These are phyloP conservation scores for Euphorbia schlechtendalii DNA, from an alignment of 441 rosid species.

Conservation along the genomic window DNA sequence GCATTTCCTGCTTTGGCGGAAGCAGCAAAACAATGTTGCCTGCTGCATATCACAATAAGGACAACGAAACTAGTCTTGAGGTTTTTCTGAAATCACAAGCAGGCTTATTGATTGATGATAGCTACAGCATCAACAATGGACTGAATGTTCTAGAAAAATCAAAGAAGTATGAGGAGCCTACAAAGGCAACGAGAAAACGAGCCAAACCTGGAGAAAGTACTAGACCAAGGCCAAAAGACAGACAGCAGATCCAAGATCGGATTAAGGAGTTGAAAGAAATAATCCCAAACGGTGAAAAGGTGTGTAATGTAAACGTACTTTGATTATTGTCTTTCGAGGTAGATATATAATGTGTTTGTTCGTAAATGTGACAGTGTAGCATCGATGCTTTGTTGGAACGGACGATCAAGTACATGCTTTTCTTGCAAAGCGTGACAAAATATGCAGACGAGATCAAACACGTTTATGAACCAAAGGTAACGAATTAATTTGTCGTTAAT, in stretches of 20 bases:
- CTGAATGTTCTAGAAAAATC: slow-evolving; percentile 25
- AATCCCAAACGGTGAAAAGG: slow-evolving; percentile 81
- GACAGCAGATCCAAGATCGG: slow-evolving; percentile 92
- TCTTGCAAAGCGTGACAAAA: slow-evolving; percentile 96
- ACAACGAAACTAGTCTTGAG: slow-evolving; percentile 22
- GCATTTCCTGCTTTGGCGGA: slow-evolving; percentile 25
- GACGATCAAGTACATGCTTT: slow-evolving; percentile 79
- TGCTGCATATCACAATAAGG: too few relatives aligned
- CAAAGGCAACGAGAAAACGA: slow-evolving; percentile 51
- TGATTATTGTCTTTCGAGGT: not conserved
- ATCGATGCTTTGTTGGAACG: slow-evolving; percentile 76
- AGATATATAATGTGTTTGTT: too few relatives aligned
- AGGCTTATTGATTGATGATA: slow-evolving; percentile 70
- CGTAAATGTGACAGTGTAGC: slow-evolving; percentile 56
- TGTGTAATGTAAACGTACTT: slow-evolving; percentile 18
- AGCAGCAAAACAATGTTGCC: slow-evolving; percentile 23
- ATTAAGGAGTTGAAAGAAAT: slow-evolving; percentile 78
- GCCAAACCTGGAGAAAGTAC: slow-evolving; percentile 78
- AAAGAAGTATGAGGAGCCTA: slow-evolving; percentile 51
- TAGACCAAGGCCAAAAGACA: slow-evolving; percentile 95
- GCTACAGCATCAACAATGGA: slow-evolving; percentile 52
- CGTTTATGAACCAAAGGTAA: slow-evolving; percentile 62
- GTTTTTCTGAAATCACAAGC: slow-evolving; percentile 38
- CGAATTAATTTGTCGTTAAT: not conserved
- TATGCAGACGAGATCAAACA: slow-evolving; percentile 72